phyloP scores from a whole-genome alignment of 306 rosid species.

The Arachis stenosperma region DNA sequence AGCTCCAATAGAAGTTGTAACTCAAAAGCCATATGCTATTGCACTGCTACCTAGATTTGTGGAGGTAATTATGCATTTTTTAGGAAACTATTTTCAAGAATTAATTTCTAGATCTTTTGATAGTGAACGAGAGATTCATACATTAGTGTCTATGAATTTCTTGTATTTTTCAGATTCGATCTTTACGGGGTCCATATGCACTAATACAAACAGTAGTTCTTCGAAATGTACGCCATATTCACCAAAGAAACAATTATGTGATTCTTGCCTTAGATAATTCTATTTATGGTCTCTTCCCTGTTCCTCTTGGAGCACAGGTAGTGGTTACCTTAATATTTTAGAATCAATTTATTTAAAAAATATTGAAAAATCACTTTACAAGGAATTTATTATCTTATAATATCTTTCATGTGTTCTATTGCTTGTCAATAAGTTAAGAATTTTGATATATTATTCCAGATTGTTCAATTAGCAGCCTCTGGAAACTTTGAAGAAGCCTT shows the following conservation, averaged over 20 bases:
- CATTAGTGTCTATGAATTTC: slow-evolving; percentile 11
- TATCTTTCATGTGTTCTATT: slow-evolving; percentile 6
- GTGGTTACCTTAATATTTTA: slow-evolving; percentile 22
- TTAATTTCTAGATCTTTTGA: neutral
- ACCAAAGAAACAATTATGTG: slow-evolving; percentile 62
- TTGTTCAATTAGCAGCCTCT: slow-evolving; percentile 96
- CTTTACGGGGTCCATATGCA: slow-evolving; percentile 81
- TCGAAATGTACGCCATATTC: slow-evolving; percentile 75
- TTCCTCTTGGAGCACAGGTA: slow-evolving; percentile 99
- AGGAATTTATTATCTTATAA: neutral
- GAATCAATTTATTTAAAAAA: slow-evolving; percentile 30
- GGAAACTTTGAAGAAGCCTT: slow-evolving; percentile 96
- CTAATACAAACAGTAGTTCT: slow-evolving; percentile 92
- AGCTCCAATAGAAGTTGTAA: slow-evolving; percentile 76
- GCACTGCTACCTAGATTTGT: slow-evolving; percentile 85
- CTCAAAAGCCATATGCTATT: slow-evolving; percentile 87
- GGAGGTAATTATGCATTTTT: slow-evolving; percentile 58
- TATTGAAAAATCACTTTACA: slow-evolving; percentile 29
- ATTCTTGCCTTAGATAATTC: slow-evolving; percentile 78
- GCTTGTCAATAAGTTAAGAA: slow-evolving; percentile 26
- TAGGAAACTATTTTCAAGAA: neutral
- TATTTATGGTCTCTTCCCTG: slow-evolving; percentile 90
- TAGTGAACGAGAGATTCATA: slow-evolving; percentile 20
- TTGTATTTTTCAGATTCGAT: slow-evolving; percentile 71
- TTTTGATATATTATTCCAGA: slow-evolving; percentile 55